Percentiles rank a stretch among this genome's conserved stretches.
phyloP scores from a whole-genome alignment of 2,329 filamentous ascomycete genomes.

The Neonectria faginata region DNA sequence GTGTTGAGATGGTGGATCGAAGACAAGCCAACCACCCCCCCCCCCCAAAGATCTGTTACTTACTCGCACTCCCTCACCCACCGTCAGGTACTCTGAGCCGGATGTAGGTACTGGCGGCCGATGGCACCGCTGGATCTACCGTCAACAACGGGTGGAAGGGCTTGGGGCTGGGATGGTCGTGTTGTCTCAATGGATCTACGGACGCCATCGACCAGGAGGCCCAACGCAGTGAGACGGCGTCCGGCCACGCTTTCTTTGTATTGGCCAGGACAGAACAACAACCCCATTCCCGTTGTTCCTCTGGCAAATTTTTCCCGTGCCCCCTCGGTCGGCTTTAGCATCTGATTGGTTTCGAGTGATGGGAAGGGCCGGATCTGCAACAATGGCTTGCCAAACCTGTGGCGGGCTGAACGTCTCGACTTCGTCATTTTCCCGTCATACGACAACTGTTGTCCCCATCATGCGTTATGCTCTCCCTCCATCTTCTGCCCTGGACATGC shows the following conservation, averaged over 20 bases:
- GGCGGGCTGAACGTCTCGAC: not conserved
- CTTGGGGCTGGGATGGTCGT: not conserved
- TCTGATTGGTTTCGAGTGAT: not conserved
- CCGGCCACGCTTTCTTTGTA: not conserved
- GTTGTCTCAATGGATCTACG: not conserved
- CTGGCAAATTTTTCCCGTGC: not conserved
- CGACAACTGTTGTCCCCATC: not conserved
- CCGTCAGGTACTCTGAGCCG: not conserved
- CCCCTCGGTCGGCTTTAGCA: not conserved
- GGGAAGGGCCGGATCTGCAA: not conserved
- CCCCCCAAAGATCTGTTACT: not conserved
- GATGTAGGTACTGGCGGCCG: not conserved
- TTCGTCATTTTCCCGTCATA: slow-evolving; percentile 2
- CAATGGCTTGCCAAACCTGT: not conserved
- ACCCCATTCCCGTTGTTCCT: not conserved
- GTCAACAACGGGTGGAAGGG: not conserved
- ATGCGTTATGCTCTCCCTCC: not conserved
- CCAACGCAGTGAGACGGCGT: not conserved
- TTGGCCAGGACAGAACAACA: not conserved
- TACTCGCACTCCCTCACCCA: not conserved
- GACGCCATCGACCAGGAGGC: not conserved
- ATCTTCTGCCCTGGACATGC: not conserved
- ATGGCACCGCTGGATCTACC: not conserved
- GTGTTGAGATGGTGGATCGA: slow-evolving; percentile 5
- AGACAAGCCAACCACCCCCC: not conserved